Percentiles rank a stretch among this genome's conserved stretches.
phyloP scores from a whole-genome alignment of 1,284 basidiomycete species.

The Melampsora americana region DNA sequence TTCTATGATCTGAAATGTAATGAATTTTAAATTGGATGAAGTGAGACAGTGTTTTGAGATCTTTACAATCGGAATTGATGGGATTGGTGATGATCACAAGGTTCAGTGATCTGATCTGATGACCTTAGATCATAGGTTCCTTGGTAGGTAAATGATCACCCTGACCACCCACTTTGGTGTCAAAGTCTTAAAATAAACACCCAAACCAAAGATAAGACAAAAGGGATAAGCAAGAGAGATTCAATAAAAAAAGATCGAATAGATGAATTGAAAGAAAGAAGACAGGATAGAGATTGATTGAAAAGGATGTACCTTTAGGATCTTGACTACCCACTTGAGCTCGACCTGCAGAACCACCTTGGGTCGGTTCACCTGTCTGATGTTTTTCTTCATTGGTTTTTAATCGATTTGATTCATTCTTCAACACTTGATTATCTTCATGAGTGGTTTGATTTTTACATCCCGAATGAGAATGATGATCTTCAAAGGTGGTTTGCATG shows the following conservation, averaged over 20 bases:
- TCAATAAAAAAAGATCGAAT: too few species aligned
- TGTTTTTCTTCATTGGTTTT: conserved; percentile 16
- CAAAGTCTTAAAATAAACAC: conserved; percentile 1
- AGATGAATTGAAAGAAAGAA: too few species aligned
- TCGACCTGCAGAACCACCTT: conserved; percentile 25
- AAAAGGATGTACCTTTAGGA: conserved; percentile 31
- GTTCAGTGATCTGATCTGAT: too few species aligned
- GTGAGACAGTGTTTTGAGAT: too few species aligned
- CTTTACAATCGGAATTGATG: too few species aligned
- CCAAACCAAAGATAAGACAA: too few species aligned
- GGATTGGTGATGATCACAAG: too few species aligned
- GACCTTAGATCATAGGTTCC: conserved; percentile 14
- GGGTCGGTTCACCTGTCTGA: conserved; percentile 6
- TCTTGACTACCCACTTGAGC: conserved; percentile 39
- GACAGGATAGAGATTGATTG: too few species aligned
- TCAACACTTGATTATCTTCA: neutral
- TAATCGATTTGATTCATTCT: conserved; percentile 12
- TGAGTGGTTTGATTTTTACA: too few species aligned
- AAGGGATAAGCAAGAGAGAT: too few species aligned
- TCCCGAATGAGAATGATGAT: neutral
- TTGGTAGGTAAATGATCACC: conserved; percentile 32
- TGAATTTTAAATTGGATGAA: too few species aligned
- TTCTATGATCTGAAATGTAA: too few species aligned
- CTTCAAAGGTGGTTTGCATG: conserved; percentile 30
- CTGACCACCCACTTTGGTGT: conserved; percentile 28